Evolutionary conservation across 225 moss, liverwort and hornwort genomes (phyloP).

Genomic region (Bryoerythrophyllum caledonicum): DNA sequence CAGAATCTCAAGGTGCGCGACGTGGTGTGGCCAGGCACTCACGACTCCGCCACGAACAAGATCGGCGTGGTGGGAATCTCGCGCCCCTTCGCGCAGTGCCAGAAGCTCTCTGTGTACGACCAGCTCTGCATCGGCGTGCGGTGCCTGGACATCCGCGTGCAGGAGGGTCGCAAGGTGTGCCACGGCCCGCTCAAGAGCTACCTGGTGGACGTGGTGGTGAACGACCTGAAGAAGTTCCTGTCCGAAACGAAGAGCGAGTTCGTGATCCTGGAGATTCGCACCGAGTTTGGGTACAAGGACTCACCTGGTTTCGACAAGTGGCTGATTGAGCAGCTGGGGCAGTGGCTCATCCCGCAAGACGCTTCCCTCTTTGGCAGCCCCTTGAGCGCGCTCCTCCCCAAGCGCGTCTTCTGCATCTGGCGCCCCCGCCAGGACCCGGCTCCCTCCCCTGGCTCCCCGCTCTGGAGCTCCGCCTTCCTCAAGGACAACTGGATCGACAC

Average conservation of each 20-base stretch:
- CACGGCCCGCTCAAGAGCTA: slow-evolving; percentile 82
- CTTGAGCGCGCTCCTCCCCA: slow-evolving; percentile 64
- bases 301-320: slow-evolving; percentile 83
- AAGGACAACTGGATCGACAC: slow-evolving; percentile 97
- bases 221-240: slow-evolving; percentile 73
- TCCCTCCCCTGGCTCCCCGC: slow-evolving; percentile 71
- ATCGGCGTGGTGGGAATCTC: slow-evolving; percentile 64
- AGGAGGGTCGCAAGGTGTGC: slow-evolving; percentile 71
- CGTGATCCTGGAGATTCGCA: slow-evolving; percentile 85
- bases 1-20: slow-evolving; percentile 68
- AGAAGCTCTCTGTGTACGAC: slow-evolving; percentile 76
- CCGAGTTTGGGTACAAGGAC: slow-evolving; percentile 71
- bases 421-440: slow-evolving; percentile 55
- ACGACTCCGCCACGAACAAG: slow-evolving; percentile 94
- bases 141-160: slow-evolving; percentile 78
- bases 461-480: slow-evolving; percentile 84
- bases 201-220: slow-evolving; percentile 76
- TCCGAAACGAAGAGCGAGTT: slow-evolving; percentile 70
- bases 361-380: slow-evolving; percentile 55
- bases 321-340: slow-evolving; percentile 77
- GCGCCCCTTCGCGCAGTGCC: slow-evolving; percentile 91
- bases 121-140: slow-evolving; percentile 81
- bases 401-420: slow-evolving; percentile 82
- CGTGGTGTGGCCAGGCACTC: slow-evolving; percentile 86
- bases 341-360: slow-evolving; percentile 68